phyloP scores from a whole-genome alignment of 805 yeast genomes.

The Candida palmyrensis region DNA sequence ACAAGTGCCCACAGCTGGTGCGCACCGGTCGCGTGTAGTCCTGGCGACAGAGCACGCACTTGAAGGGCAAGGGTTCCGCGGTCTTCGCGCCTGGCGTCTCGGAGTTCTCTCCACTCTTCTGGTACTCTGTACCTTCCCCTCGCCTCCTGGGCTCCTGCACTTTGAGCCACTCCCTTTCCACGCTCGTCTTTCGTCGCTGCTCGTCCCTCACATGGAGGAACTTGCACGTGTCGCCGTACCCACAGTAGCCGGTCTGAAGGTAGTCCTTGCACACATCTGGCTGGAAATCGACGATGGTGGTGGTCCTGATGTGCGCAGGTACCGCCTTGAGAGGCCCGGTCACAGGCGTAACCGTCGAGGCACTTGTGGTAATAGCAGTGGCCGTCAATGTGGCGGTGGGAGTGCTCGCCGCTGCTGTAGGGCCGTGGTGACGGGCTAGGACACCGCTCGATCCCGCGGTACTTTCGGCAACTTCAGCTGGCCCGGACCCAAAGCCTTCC shows the following conservation, averaged over 20 bases:
- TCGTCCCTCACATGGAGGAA: slow-evolving; percentile 89
- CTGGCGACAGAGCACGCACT: slow-evolving; percentile 55
- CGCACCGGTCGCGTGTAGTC: slow-evolving; percentile 53
- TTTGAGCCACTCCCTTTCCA: slow-evolving; percentile 66
- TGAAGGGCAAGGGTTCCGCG: slow-evolving; percentile 40
- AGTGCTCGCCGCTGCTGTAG: too few relatives aligned
- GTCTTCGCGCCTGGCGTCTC: slow-evolving; percentile 11
- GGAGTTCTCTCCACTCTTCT: slow-evolving; percentile 2
- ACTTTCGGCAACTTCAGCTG: too few relatives aligned
- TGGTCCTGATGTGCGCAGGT: slow-evolving; percentile 47
- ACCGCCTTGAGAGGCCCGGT: slow-evolving; percentile 20
- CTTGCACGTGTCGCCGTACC: slow-evolving; percentile 96
- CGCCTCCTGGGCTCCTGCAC: slow-evolving; percentile 12
- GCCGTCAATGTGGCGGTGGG: too few relatives aligned
- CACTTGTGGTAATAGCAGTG: too few relatives aligned
- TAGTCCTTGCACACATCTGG: slow-evolving; percentile 94
- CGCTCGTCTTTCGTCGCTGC: slow-evolving; percentile 63
- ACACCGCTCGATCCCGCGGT: too few relatives aligned
- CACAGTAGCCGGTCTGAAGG: slow-evolving; percentile 89
- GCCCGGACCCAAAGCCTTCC: too few relatives aligned
- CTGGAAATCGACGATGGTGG: slow-evolving; percentile 77
- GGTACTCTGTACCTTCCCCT: background rate
- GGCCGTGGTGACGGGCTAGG: too few relatives aligned
- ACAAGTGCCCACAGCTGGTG: slow-evolving; percentile 59
- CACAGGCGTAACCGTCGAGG: too few relatives aligned